A percentile compares a stretch with the other conserved stretches of the same genome.
Conservation (phyloP, 768 basidiomycete genomes). For the Leucosporidium creatinivorum region DNA sequence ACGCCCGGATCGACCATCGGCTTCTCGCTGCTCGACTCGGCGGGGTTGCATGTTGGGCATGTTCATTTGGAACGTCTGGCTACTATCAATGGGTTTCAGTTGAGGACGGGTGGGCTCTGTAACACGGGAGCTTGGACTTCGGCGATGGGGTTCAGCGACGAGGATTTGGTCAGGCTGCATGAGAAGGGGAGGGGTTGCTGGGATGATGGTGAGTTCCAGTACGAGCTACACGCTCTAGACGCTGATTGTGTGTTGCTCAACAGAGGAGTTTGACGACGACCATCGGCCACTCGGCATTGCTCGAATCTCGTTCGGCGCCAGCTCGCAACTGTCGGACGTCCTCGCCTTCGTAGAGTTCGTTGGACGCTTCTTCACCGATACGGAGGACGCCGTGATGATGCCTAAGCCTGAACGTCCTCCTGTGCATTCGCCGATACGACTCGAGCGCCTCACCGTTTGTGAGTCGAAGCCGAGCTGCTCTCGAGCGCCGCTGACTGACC, state of each 20-base stretch:
- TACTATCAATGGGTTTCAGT: conserved; percentile 28
- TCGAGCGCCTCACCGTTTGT: conserved; percentile 18
- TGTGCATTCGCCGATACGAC: background rate
- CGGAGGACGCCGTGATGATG: background rate
- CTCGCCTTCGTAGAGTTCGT: conserved; percentile 30
- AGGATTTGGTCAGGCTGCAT: conserved; percentile 23
- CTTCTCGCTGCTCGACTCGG: conserved; percentile 28
- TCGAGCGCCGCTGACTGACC: too few relatives aligned
- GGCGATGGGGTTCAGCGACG: conserved; percentile 21
- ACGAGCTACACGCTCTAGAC: too few relatives aligned
- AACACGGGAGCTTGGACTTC: conserved; percentile 29
- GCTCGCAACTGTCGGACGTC: conserved; percentile 21
- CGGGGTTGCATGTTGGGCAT: conserved; percentile 28
- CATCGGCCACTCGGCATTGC: background rate
- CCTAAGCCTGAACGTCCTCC: background rate
- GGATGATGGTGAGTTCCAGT: conserved; percentile 29
- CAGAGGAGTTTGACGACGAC: conserved; percentile 18
- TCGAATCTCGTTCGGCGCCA: background rate
- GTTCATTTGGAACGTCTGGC: conserved; percentile 34
- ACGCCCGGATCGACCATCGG: conserved; percentile 29
- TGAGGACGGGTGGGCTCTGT: conserved; percentile 35
- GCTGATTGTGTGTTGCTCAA: too few relatives aligned
- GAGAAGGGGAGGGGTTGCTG: conserved; percentile 26
- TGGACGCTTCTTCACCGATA: conserved; percentile 29
- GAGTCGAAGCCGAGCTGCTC: background rate